A percentile compares a stretch with the other conserved stretches of the same genome.
Evolutionary conservation across 1,139 yeast genomes (phyloP).

Genomic region (Hanseniaspora uvarum): DNA sequence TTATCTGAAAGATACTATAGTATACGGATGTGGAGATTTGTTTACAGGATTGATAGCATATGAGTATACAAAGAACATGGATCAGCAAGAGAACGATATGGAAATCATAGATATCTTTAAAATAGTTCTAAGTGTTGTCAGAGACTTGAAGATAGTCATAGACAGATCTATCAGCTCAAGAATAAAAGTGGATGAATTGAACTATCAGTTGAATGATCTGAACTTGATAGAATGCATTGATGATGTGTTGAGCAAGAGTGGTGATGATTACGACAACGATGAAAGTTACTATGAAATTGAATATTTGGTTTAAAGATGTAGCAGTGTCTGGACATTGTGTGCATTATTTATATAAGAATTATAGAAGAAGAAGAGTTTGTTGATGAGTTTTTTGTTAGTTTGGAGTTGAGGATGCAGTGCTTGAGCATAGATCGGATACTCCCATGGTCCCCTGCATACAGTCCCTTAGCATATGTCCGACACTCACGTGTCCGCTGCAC

Average conservation of each 20-base stretch:
- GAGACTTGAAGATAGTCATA: constrained; percentile 31
- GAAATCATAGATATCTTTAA: constrained; percentile 19
- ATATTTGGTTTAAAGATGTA: background rate
- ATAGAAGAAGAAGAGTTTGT: too few relatives aligned
- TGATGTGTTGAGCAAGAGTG: background rate
- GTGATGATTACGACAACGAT: background rate
- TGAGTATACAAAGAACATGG: constrained; percentile 36
- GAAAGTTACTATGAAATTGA: background rate
- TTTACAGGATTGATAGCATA: constrained; percentile 71
- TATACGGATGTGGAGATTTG: constrained; percentile 89
- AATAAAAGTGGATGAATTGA: background rate
- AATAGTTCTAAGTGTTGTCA: constrained; percentile 29
- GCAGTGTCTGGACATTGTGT: constrained; percentile 2
- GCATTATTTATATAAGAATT: background rate
- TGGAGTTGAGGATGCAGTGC: too few relatives aligned
- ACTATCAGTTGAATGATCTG: constrained; percentile 8
- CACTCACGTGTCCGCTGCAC: too few relatives aligned
- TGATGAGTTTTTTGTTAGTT: too few relatives aligned
- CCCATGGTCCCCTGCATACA: too few relatives aligned
- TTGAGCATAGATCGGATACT: too few relatives aligned
- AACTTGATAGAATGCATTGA: constrained; percentile 10
- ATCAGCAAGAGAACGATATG: background rate
- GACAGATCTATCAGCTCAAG: constrained; percentile 28
- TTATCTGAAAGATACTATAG: constrained; percentile 26
- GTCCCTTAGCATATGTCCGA: too few relatives aligned